These are phyloP conservation scores for Teratosphaeria gauchensis DNA, from an alignment of 2,329 filamentous ascomycete species.

Conservation along the genomic window DNA sequence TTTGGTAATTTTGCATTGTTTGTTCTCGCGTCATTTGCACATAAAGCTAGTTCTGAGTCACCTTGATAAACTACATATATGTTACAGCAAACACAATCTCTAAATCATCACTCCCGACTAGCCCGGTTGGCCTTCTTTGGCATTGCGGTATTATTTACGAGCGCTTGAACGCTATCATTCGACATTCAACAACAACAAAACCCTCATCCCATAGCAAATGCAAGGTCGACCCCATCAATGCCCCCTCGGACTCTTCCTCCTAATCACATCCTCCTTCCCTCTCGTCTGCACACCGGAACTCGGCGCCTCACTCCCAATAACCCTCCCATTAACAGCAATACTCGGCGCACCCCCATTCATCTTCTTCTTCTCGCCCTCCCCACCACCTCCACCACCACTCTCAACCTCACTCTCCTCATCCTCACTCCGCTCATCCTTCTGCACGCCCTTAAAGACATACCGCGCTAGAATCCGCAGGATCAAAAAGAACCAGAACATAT, in stretches of 20 bases:
- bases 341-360: not conserved
- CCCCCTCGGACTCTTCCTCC: not conserved
- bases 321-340: not conserved
- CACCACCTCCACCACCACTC: not conserved
- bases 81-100: no score
- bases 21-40: no score
- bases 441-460: conserved; percentile 51
- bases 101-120: no score
- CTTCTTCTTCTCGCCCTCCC: not conserved
- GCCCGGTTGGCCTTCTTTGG: no score
- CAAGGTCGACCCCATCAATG: not conserved
- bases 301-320: not conserved
- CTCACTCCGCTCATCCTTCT: conserved; percentile 64
- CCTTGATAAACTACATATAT: no score
- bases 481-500: conserved; percentile 72
- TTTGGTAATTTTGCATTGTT: no score
- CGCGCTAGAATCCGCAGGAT: conserved; percentile 66
- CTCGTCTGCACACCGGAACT: not conserved
- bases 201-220: no score
- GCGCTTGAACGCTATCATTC: not conserved
- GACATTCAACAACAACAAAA: not conserved
- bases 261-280: not conserved
- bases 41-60: no score
- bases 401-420: conserved; percentile 50
- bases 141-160: not conserved